These are phyloP conservation scores for Porpolomopsis calyptriformis DNA, from an alignment of 768 basidiomycete genomes.

Conservation along the genomic window DNA sequence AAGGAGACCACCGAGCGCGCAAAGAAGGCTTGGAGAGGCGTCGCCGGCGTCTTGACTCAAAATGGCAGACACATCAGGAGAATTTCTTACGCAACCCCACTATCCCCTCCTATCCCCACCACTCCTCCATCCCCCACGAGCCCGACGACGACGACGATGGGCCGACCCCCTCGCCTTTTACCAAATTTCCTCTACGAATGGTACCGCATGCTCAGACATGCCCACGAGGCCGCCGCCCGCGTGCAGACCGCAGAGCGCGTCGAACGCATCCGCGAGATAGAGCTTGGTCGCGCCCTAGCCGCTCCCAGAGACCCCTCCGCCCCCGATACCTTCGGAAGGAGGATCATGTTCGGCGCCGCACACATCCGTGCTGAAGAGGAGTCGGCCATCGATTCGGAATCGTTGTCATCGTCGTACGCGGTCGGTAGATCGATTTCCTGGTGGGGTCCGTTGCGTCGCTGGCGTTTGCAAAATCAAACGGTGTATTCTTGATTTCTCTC, in stretches of 20 bases:
- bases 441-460: slow-evolving; percentile 69
- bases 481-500: slow-evolving; percentile 30
- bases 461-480: slow-evolving; percentile 72
- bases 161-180: slow-evolving; percentile 28
- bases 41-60: slow-evolving; percentile 38
- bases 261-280: slow-evolving; percentile 55
- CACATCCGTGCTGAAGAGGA: slow-evolving; percentile 4
- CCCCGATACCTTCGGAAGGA: slow-evolving; percentile 46
- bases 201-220: slow-evolving; percentile 55
- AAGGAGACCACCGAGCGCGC: slow-evolving; percentile 43
- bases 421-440: slow-evolving; percentile 48
- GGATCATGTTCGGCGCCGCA: slow-evolving; percentile 8
- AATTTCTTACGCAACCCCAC: too few species aligned
- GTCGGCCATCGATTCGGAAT: too few species aligned
- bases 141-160: too few species aligned
- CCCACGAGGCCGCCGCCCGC: slow-evolving; percentile 60
- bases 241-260: slow-evolving; percentile 59
- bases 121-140: too few species aligned
- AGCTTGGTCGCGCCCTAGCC: slow-evolving; percentile 25
- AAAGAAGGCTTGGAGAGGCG: slow-evolving; percentile 46
- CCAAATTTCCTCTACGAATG: slow-evolving; percentile 38
- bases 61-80: neutral
- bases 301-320: slow-evolving; percentile 46
- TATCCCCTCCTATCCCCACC: too few species aligned
- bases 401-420: too few species aligned